Evolutionary conservation across 2,329 filamentous ascomycete species (phyloP), one percentile per base, ranked within the genome.

Genomic region (Myriosclerotinia duriaeana): DNA sequence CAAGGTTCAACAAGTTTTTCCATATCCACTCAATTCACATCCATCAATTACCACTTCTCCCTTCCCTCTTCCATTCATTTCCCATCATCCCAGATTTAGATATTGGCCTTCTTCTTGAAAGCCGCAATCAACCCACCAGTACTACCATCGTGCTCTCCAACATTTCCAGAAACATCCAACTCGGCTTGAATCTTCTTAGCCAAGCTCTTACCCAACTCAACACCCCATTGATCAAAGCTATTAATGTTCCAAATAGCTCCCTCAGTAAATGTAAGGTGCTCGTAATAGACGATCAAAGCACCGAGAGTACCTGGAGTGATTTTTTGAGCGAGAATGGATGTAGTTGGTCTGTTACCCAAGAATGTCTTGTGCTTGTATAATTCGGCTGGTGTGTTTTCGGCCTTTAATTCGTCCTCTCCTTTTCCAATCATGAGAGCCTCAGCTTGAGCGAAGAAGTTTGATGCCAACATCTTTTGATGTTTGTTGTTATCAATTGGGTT

Each of bases 211-310:
- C 95, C 95, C 69, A 99, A 84, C 85, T 99, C 95, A 54, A 99
- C 95, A 81, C 95, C 95, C 95, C 95, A 99, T 84, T 99, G 95
- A 82, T 99, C 95, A 78, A 98, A 99, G 76, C 89, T 93, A 87
- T 99, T 99, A 84, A 99, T 97, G 82, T 98, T 96, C 95, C 95
- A 99, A 78, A 99, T 85, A 63, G 93, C 94, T 75, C 95, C 95
- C 82, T 99, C 95, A 48, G 92, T 96, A 80, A 99, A 99, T 66
- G 95, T 98, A 69, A 98, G 82, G 82, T 99, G 95, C 85, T 99
- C 95, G 81, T 99, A 99, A 86, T 98, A 99, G 72, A 93, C 94
- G 74, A 99, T 99, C 74, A 99, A 82, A 4, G 95, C 94, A 77
- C 95, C 95, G 58, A 99, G 87, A 75, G 96, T 93, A 53, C 89